A percentile compares a stretch with the other conserved stretches of the same genome.
These are phyloP conservation scores for Sugiyamaella chiloensis DNA, from an alignment of 805 yeast genomes.

Conservation along the genomic window DNA sequence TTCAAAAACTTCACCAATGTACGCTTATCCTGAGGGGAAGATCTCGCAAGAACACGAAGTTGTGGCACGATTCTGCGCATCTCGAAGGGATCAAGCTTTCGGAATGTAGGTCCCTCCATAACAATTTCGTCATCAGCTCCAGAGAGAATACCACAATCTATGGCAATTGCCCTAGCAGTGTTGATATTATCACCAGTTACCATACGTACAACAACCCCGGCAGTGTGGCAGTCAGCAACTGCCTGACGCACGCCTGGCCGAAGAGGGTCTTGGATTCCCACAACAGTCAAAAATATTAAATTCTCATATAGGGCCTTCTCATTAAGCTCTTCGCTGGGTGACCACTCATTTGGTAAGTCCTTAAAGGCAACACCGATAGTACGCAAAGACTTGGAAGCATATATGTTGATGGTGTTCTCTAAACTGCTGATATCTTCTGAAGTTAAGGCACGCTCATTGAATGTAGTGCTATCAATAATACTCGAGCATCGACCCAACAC, in stretches of 20 bases:
- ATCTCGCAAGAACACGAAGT: slow-evolving; percentile 83
- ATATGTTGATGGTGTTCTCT: slow-evolving; percentile 45
- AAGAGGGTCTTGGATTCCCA: slow-evolving; percentile 94
- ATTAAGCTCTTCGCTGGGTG: slow-evolving; percentile 19
- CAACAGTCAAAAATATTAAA: slow-evolving; percentile 64
- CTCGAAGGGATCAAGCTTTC: slow-evolving; percentile 59
- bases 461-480: slow-evolving; percentile 20
- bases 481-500: slow-evolving; percentile 57
- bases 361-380: slow-evolving; percentile 85
- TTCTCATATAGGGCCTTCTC: slow-evolving; percentile 24
- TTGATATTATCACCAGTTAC: slow-evolving; percentile 94
- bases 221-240: slow-evolving; percentile 76
- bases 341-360: slow-evolving; percentile 45
- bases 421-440: slow-evolving; percentile 33
- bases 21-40: slow-evolving; percentile 94
- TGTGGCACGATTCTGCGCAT: slow-evolving; percentile 63
- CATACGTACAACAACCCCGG: slow-evolving; percentile 96
- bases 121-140: slow-evolving; percentile 49
- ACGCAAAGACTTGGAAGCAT: slow-evolving; percentile 78
- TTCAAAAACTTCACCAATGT: slow-evolving; percentile 78
- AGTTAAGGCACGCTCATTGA: slow-evolving; percentile 11
- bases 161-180: slow-evolving; percentile 90
- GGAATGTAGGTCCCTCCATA: slow-evolving; percentile 92
- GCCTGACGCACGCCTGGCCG: slow-evolving; percentile 89
- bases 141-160: slow-evolving; percentile 74